These are phyloP conservation scores for Somion occarium DNA, from an alignment of 1,284 basidiomycete species.

Conservation along the genomic window DNA sequence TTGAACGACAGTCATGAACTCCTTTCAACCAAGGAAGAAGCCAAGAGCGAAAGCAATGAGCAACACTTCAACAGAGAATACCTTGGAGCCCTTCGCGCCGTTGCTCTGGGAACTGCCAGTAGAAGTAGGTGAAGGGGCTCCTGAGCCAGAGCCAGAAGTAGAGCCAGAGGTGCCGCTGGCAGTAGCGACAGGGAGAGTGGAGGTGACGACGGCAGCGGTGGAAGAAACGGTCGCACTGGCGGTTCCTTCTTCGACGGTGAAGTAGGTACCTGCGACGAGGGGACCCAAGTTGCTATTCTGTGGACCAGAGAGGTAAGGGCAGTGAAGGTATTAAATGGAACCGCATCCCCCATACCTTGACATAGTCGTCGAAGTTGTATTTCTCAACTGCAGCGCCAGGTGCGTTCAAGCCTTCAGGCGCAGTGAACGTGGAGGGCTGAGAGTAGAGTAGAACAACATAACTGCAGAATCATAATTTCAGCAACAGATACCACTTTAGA, in stretches of 20 bases:
- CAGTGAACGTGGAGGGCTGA: constrained; percentile 56
- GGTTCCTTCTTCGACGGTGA: constrained; percentile 69
- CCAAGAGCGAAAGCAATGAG: constrained; percentile 9
- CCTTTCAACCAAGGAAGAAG: constrained; percentile 2
- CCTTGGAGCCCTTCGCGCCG: constrained; percentile 5
- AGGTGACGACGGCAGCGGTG: constrained; percentile 60
- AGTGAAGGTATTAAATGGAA: no score
- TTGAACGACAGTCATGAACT: background rate
- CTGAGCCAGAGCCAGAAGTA: constrained; percentile 10
- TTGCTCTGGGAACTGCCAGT: constrained; percentile 7
- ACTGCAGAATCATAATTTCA: constrained; percentile 30
- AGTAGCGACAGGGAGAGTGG: constrained; percentile 45
- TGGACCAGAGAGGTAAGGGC: background rate
- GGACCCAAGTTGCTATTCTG: constrained; percentile 51
- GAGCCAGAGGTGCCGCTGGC: constrained; percentile 17
- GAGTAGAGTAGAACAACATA: constrained; percentile 65
- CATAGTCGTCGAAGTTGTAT: constrained; percentile 52
- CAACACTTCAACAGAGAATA: background rate
- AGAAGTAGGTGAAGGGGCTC: constrained; percentile 1
- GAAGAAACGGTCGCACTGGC: constrained; percentile 46
- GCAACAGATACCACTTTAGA: background rate
- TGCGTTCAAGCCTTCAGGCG: constrained; percentile 53
- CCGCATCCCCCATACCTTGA: constrained; percentile 33
- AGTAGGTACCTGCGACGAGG: constrained; percentile 66
- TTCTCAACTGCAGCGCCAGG: constrained; percentile 43